Percentiles rank a stretch among this genome's conserved stretches.
Evolutionary conservation across 768 basidiomycete species (phyloP).

Genomic region (Russula griseocarnosa): DNA sequence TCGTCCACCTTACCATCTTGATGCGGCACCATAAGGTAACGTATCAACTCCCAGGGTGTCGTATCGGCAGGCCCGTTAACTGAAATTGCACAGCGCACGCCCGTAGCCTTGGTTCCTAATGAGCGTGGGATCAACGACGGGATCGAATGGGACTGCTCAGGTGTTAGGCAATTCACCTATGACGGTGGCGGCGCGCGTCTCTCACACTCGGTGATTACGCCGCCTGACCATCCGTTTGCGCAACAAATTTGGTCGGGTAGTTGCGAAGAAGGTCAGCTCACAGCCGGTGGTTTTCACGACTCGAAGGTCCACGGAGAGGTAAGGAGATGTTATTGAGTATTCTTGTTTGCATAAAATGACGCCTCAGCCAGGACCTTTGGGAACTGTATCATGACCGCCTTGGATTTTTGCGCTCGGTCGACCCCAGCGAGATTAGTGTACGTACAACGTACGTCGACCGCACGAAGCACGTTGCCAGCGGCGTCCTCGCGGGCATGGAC

Average conservation of each 20-base stretch:
- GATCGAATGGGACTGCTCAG: slow-evolving; percentile 41
- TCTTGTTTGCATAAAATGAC: slow-evolving; percentile 2
- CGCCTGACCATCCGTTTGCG: slow-evolving; percentile 43
- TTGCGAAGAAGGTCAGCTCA: slow-evolving; percentile 47
- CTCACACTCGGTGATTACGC: slow-evolving; percentile 39
- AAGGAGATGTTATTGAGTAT: background rate
- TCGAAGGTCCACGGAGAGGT: slow-evolving; percentile 42
- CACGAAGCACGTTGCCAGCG: slow-evolving; percentile 46
- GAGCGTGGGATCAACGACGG: slow-evolving; percentile 40
- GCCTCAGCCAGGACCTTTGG: slow-evolving; percentile 41
- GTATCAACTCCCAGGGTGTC: background rate
- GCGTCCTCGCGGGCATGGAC: slow-evolving; percentile 45
- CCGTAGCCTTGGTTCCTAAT: slow-evolving; percentile 44
- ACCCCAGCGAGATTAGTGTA: slow-evolving; percentile 38
- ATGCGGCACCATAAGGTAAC: slow-evolving; percentile 47
- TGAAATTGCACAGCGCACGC: slow-evolving; percentile 38
- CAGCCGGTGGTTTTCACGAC: slow-evolving; percentile 41
- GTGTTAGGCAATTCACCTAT: slow-evolving; percentile 39
- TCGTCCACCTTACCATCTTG: slow-evolving; percentile 42
- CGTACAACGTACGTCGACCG: slow-evolving; percentile 43
- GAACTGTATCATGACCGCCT: slow-evolving; percentile 39
- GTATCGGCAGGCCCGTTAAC: background rate
- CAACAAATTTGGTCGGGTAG: slow-evolving; percentile 44
- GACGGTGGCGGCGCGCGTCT: slow-evolving; percentile 36
- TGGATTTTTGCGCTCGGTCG: slow-evolving; percentile 39